phyloP scores from a whole-genome alignment of 495 filamentous ascomycete genomes.

The Aspergillus leporis region DNA sequence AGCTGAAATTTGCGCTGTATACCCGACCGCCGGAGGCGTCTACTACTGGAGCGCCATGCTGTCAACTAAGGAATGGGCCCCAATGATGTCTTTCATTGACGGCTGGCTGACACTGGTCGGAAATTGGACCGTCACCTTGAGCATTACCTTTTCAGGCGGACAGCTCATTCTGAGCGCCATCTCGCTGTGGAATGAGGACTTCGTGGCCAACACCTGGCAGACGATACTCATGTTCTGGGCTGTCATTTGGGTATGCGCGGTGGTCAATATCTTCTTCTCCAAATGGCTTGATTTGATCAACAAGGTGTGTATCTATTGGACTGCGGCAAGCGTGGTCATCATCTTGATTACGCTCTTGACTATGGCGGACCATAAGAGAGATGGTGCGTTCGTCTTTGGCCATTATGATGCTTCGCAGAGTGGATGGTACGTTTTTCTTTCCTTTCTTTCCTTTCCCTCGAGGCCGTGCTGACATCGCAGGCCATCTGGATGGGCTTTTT shows the following conservation, averaged over 20 bases:
- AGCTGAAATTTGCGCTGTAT: slow-evolving; percentile 75
- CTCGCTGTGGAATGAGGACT: slow-evolving; percentile 60
- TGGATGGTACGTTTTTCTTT: slow-evolving; percentile 47
- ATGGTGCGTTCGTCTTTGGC: slow-evolving; percentile 59
- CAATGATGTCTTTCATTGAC: slow-evolving; percentile 66
- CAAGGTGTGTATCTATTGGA: slow-evolving; percentile 70
- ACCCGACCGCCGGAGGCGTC: slow-evolving; percentile 67
- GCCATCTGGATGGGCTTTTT: slow-evolving; percentile 63
- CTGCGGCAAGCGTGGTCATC: slow-evolving; percentile 57
- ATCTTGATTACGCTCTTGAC: slow-evolving; percentile 59
- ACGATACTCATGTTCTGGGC: slow-evolving; percentile 67
- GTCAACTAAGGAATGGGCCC: slow-evolving; percentile 55
- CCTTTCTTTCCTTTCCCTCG: slow-evolving; percentile 5
- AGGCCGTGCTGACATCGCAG: slow-evolving; percentile 11
- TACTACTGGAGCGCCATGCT: slow-evolving; percentile 78
- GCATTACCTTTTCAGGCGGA: slow-evolving; percentile 51
- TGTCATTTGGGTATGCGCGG: slow-evolving; percentile 57
- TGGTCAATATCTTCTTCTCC: slow-evolving; percentile 58
- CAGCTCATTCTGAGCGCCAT: slow-evolving; percentile 65
- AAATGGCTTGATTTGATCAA: slow-evolving; percentile 64
- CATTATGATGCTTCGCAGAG: slow-evolving; percentile 59
- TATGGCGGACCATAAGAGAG: slow-evolving; percentile 55
- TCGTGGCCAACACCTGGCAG: slow-evolving; percentile 62
- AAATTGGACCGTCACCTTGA: slow-evolving; percentile 61
- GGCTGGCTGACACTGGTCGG: slow-evolving; percentile 76